Percentiles rank a stretch among this genome's conserved stretches.
Evolutionary conservation across 2,329 filamentous ascomycete species (phyloP).

Genomic region (Fusarium chaquense): DNA sequence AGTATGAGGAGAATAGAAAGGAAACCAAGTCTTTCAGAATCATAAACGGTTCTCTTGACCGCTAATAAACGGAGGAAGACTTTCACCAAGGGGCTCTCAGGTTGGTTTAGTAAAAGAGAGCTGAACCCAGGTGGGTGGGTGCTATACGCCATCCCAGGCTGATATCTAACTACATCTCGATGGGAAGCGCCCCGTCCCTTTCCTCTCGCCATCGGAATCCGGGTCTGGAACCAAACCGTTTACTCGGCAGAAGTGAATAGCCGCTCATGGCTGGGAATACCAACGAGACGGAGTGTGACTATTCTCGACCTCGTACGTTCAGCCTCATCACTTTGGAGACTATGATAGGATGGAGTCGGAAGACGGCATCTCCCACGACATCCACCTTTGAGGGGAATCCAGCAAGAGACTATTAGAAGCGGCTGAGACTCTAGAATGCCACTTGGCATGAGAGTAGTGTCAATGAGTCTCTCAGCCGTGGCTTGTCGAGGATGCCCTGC

Average conservation of each 20-base stretch:
- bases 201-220: constrained; percentile 31
- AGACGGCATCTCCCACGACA: constrained; percentile 17
- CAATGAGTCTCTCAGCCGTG: constrained; percentile 22
- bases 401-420: constrained; percentile 20
- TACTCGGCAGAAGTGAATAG: neutral
- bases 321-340: constrained; percentile 24
- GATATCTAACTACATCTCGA: constrained; percentile 1
- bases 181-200: constrained; percentile 2
- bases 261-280: neutral
- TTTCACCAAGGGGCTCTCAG: constrained; percentile 10
- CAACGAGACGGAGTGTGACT: constrained; percentile 24
- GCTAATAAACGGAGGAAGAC: constrained; percentile 32
- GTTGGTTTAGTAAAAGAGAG: constrained; percentile 8
- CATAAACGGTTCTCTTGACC: constrained; percentile 9
- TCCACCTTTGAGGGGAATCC: neutral
- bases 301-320: constrained; percentile 29
- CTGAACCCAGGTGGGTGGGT: constrained; percentile 23
- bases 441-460: neutral
- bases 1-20: constrained; percentile 1
- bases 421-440: constrained; percentile 25
- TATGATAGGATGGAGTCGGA: constrained; percentile 21
- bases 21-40: constrained; percentile 3
- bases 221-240: neutral
- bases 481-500: constrained; percentile 8
- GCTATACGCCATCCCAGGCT: constrained; percentile 6